phyloP scores from a whole-genome alignment of 1,284 basidiomycete genomes.

The Kwoniella shivajii region DNA sequence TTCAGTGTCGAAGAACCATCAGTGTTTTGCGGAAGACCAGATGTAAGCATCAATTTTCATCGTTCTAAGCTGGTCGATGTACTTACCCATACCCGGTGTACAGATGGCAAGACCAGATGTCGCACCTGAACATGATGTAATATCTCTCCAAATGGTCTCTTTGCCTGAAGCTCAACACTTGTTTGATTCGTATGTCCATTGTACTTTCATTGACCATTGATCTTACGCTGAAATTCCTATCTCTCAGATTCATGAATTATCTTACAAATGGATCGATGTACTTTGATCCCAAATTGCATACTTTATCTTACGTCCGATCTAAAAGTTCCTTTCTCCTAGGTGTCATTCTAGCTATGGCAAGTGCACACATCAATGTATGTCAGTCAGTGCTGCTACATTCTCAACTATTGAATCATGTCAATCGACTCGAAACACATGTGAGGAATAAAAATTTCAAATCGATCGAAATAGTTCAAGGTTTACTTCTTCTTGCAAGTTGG shows the following conservation, averaged over 20 bases:
- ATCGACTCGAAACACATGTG: conserved; percentile 13
- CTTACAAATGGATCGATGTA: conserved; percentile 25
- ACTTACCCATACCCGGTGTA: too few relatives aligned
- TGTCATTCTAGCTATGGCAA: conserved; percentile 20
- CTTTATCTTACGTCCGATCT: conserved; percentile 17
- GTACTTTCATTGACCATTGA: not conserved
- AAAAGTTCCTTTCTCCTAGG: conserved; percentile 23
- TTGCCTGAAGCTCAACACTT: conserved; percentile 19
- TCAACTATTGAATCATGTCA: conserved; percentile 15
- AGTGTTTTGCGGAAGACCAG: conserved; percentile 20
- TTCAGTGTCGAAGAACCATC: conserved; percentile 10
- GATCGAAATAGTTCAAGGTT: conserved; percentile 24
- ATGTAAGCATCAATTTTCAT: conserved; percentile 15
- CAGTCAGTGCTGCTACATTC: conserved; percentile 17
- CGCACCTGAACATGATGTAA: conserved; percentile 23
- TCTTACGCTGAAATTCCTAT: not conserved
- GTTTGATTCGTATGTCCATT: conserved; percentile 16
- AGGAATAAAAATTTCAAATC: conserved; percentile 27
- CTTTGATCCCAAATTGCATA: conserved; percentile 27
- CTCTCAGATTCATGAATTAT: conserved; percentile 18
- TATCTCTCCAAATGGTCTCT: conserved; percentile 20
- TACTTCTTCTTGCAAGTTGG: conserved; percentile 24
- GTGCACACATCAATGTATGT: conserved; percentile 16
- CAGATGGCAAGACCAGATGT: conserved; percentile 25
- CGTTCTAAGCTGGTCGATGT: not conserved